phyloP scores from a whole-genome alignment of 495 filamentous ascomycete genomes.

The Trichoderma parareesei region DNA sequence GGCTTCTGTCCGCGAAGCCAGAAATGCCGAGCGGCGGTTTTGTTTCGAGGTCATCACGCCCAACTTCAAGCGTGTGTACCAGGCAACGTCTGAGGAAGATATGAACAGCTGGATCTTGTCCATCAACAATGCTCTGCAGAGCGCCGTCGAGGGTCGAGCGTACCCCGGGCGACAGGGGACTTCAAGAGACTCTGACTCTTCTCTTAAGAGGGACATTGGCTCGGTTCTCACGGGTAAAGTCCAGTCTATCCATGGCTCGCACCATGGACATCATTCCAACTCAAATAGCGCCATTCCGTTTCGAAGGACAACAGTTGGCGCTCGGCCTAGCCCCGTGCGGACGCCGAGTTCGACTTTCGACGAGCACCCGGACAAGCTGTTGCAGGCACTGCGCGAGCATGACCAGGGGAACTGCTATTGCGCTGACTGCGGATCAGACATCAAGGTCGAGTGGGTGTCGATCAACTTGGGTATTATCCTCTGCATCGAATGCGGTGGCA shows the following conservation, averaged over 20 bases:
- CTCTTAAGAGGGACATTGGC: slow-evolving; percentile 70
- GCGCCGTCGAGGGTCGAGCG: slow-evolving; percentile 79
- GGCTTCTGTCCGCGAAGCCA: slow-evolving; percentile 91
- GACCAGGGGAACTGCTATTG: slow-evolving; percentile 93
- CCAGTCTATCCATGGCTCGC: slow-evolving; percentile 58
- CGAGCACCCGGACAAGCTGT: slow-evolving; percentile 65
- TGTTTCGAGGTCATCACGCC: slow-evolving; percentile 99
- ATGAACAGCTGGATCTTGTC: slow-evolving; percentile 95
- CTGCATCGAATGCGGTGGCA: slow-evolving; percentile 97
- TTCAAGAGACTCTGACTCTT: slow-evolving; percentile 33
- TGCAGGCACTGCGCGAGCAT: slow-evolving; percentile 79
- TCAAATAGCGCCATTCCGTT: slow-evolving; percentile 50
- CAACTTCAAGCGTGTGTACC: slow-evolving; percentile 92
- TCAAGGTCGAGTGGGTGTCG: slow-evolving; percentile 96
- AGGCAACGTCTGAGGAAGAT: slow-evolving; percentile 95
- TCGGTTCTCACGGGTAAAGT: slow-evolving; percentile 93
- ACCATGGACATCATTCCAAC: slow-evolving; percentile 32
- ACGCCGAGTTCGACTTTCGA: slow-evolving; percentile 66
- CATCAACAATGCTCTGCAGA: slow-evolving; percentile 95
- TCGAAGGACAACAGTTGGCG: slow-evolving; percentile 82
- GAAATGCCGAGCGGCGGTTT: slow-evolving; percentile 89
- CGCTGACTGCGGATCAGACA: slow-evolving; percentile 85
- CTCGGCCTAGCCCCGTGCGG: slow-evolving; percentile 67
- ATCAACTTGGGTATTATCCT: slow-evolving; percentile 95
- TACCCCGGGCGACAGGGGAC: slow-evolving; percentile 38